phyloP scores from a whole-genome alignment of 352 stramenopile species.

The Phytophthora tubulina region DNA sequence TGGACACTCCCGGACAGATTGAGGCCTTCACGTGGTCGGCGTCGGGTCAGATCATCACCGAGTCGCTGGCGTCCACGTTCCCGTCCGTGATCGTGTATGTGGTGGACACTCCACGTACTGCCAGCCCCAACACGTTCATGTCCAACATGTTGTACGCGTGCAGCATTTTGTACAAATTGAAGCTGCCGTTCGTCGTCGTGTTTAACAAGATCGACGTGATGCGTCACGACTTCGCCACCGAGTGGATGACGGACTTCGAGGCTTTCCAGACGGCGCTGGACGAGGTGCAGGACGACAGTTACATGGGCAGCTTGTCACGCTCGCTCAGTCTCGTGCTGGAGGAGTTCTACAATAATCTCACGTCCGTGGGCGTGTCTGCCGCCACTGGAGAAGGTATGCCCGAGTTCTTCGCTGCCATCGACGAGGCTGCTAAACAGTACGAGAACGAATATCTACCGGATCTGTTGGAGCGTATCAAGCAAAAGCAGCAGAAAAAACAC shows the following conservation, averaged over 20 bases:
- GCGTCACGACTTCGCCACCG: slow-evolving; percentile 93
- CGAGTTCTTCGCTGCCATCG: slow-evolving; percentile 93
- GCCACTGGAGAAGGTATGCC: slow-evolving; percentile 96
- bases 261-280: slow-evolving; percentile 97
- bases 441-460: slow-evolving; percentile 90
- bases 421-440: slow-evolving; percentile 88
- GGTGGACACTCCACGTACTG: slow-evolving; percentile 97
- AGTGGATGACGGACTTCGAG: slow-evolving; percentile 99
- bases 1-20: slow-evolving; percentile 99
- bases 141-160: slow-evolving; percentile 99
- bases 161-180: slow-evolving; percentile 98
- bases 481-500: slow-evolving; percentile 61
- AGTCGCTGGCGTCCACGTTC: slow-evolving; percentile 97
- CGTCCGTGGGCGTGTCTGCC: slow-evolving; percentile 94
- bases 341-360: slow-evolving; percentile 96
- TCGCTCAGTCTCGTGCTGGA: slow-evolving; percentile 91
- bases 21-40: slow-evolving; percentile 99
- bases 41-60: slow-evolving; percentile 98
- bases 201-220: slow-evolving; percentile 99
- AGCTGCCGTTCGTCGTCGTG: slow-evolving; percentile 96
- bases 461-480: slow-evolving; percentile 71
- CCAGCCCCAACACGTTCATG: slow-evolving; percentile 99
- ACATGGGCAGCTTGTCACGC: slow-evolving; percentile 93
- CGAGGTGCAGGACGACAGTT: slow-evolving; percentile 89
- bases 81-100: slow-evolving; percentile 98